Base-by-base conservation (phyloP, 495 filamentous ascomycete species). In the Parathielavia hyrcaniae region DNA sequence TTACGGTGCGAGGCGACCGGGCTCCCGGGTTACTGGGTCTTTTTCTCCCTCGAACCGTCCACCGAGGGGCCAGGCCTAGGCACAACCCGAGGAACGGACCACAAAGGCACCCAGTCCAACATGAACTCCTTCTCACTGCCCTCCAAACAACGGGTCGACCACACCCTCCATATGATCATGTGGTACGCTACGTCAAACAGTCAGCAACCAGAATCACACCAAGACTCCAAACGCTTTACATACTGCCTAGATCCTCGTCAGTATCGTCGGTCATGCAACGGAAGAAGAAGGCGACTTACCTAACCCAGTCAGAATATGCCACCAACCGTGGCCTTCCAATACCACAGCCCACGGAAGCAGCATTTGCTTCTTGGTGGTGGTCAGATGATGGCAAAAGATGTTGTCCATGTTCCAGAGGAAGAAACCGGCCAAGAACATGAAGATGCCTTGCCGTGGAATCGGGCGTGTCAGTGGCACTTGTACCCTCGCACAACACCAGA, bases 291-390 rank as follows among this genome's bases (percentile, higher is more conserved):
- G n/a, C n/a, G 14, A 59, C 57, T 61, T 38, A 68, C 69, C 59
- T 35, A 75, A 56, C 60, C 67, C 66, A 16, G 70, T 69, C 39
- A 80, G 54, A 17, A 84, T 82, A 73, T 86, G 93, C 92, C 93
- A 98, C 93, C 93, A 97, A 12, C 90, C 93, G 76, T 98, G 93
- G 0, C 90, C 92, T 71, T 97, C 93, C 3, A 96, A 74, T 12
- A 97, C 55, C 10, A 95, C 79, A 1, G 92, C 89, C 93, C 93
- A 98, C 0, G 93, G 93, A 43, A 97, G 74, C 20, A 86, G 85
- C 39, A 97, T 71, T 50, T 80, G 68, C 54, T 85, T 83, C 60
- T 91, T 82, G 83, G 86, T 90, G 13, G 55, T 63, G 11, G 86
- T 79, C 51, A 97, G 73, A n/a, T 73, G 78, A 26, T 76, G 75